Evolutionary conservation across 805 yeast species (phyloP).

Genomic region (Yarrowia sp.): DNA sequence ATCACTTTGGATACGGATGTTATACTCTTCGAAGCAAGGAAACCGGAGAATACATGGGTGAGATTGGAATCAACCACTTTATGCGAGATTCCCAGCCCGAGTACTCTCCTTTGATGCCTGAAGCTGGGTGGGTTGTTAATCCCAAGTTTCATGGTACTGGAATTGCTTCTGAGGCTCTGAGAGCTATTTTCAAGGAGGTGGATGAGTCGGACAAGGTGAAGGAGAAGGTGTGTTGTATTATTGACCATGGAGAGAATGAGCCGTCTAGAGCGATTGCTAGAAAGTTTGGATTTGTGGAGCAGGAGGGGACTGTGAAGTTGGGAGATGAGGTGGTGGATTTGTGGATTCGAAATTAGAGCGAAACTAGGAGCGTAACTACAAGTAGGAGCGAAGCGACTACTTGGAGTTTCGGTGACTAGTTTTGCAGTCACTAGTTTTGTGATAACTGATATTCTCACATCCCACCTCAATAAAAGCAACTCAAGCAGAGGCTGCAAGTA

Average conservation of each 20-base stretch:
- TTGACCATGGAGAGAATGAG: background rate
- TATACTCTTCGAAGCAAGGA: background rate
- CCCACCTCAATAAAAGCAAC: too few species aligned
- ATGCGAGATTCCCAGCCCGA: constrained; percentile 14
- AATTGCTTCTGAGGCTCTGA: background rate
- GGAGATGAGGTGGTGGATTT: background rate
- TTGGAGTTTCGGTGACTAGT: too few species aligned
- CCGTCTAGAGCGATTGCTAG: background rate
- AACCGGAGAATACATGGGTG: constrained; percentile 5
- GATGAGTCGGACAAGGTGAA: background rate
- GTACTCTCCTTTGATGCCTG: constrained; percentile 17
- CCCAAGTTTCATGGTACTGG: constrained; percentile 7
- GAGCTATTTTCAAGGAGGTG: background rate
- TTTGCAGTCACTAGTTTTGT: too few species aligned
- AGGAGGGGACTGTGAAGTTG: background rate
- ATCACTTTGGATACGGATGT: constrained; percentile 10
- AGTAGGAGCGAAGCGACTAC: too few species aligned
- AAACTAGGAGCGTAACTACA: too few species aligned
- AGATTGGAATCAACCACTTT: constrained; percentile 10
- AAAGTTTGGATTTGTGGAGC: constrained; percentile 9
- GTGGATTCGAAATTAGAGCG: background rate
- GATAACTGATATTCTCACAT: too few species aligned
- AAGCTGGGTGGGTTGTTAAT: constrained; percentile 15
- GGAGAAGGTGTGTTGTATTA: background rate
- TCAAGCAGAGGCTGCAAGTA: too few species aligned